Evolutionary conservation across 179 eudicot species (phyloP), one percentile per base, ranked within the genome.

Genomic region (Beta macrorhiza): DNA sequence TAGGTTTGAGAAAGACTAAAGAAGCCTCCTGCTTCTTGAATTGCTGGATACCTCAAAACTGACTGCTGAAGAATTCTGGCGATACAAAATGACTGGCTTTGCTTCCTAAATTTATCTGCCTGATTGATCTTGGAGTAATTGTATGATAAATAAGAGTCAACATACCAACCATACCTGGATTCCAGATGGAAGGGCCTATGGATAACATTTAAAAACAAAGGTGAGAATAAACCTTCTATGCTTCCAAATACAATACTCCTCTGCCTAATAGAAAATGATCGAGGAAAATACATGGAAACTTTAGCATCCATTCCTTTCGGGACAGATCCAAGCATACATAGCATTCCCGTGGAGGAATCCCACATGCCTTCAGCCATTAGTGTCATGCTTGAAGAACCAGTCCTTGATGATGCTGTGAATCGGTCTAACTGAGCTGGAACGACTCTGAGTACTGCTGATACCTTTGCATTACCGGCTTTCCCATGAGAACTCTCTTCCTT

Each of bases 301-400:
- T 55, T 77, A 5, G 80, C 67, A 49, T 80, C 71, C 29, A 74
- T 65, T 12, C 75, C 75, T 25, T 49, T 63, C 0, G 53, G 77
- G 20, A 69, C 56, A 8, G 67, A 81, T 10, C 87, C 83, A 47
- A 80, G 73, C 87, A 85, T 82, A 61, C 69, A 78, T 22, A 81
- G 82, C 13, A 42, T 44, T 19, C 82, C 82, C 0, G 13, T 81
- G 25, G 80, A 76, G 52, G 79, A 64, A 72, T 80, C 58, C 85
- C 88, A 86, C 12, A 65, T 70, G 59, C 83, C 88, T 55, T 83
- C 86, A 12, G 75, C 86, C 9, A 78, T 68, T 4, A 86, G 22
- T 5, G 84, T 86, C 84, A 67, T 65, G 25, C 77, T 62, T 13
- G 84, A 83, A 73, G 83, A 51, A 15, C 86, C 88, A 12, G 84